Base-by-base conservation (phyloP, 345 rosid genomes). In the Leavenworthia alabamica region DNA sequence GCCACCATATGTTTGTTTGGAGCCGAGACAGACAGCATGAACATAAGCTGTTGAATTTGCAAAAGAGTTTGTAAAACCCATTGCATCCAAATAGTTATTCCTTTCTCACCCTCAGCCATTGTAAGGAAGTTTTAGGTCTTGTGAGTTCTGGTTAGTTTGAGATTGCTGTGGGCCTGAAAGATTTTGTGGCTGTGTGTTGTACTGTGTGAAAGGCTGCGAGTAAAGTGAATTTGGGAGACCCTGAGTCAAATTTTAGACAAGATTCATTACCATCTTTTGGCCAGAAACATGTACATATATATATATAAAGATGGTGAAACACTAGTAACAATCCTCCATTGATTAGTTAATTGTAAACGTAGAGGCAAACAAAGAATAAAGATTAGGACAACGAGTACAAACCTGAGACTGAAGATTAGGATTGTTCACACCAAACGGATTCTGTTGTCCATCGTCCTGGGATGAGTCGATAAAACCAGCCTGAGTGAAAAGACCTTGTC, bases 321-420 rank as follows among this genome's bases (percentile, higher is more conserved):
- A 16, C 48, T 17, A 35, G 40, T 8, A n/a, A n/a, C n/a, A n/a
- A n/a, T n/a, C n/a, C n/a, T n/a, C n/a, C n/a, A n/a, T n/a, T n/a
- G n/a, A n/a, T n/a, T n/a, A n/a, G n/a, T n/a, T n/a, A n/a, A n/a
- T n/a, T n/a, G n/a, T n/a, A 56, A 22, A 36, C 8, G 22, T 13
- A 22, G 17, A 36, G 4, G 8, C 44, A 39, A n/a, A n/a, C 22
- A 27, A 37, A 24, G 2, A 8, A 12, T 41, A 40, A 1, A 41
- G 47, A 16, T n/a, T 26, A 11, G 6, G 22, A 42, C 52, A 54
- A 7, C 15, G 62, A 68, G 51, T 32, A 66, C 57, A 62, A 73
- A 92, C 99, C 99, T 93, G 99, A 66, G 99, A 81, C 77, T 89
- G 99, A 49, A 89, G 88, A 47, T 75, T 88, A 51, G 87, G 80